Base-by-base conservation (phyloP, 2,329 filamentous ascomycete genomes). In the Macroventuria anomochaeta region DNA sequence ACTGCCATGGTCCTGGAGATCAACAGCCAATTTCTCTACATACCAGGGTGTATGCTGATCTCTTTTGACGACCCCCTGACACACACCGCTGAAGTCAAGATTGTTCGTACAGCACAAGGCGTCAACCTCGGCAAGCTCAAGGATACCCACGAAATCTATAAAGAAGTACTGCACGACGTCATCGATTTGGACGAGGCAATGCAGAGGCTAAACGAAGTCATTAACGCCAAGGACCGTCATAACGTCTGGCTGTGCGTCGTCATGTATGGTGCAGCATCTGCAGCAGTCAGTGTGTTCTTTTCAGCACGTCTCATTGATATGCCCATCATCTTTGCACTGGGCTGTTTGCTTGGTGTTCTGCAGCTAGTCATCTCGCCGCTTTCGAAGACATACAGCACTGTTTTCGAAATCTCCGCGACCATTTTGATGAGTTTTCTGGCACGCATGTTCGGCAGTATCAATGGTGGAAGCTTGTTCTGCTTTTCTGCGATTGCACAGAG, bases 11-110 rank as follows among this genome's bases (percentile, higher is more conserved):
- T 93, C 1, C 83, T 96, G 18, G 89, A 92, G 72, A 91, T 96
- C 17, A 89, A 96, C 62, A 88, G 88, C 21, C 91, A 96, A 66
- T 96, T 93, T 62, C 79, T 96, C 13, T 96, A 96, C 69, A 84
- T 96, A 6, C 92, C 92, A 0, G 90, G 90, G 0, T 95, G 90
- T 68, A 96, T 96, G 92, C 88, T 96, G 55, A 90, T 96, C 69
- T 93, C 90, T 4, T 96, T 96, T 68, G 91, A 85, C 67, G 89
- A 93, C 70, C 69, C 75, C 7, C 70, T 80, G 3, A 90, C 87
- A 0, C 88, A 91, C 65, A 29, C 38, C 11, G 87, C 88, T n/a
- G 88, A 91, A 69, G 88, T 91, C 59, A 89, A 90, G 75, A 81
- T 92, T 36, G 85, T 91, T 12, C 84, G 86, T n/a, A 82, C 85